phyloP scores from a whole-genome alignment of 495 filamentous ascomycete genomes.

The Clohesyomyces aquaticus region DNA sequence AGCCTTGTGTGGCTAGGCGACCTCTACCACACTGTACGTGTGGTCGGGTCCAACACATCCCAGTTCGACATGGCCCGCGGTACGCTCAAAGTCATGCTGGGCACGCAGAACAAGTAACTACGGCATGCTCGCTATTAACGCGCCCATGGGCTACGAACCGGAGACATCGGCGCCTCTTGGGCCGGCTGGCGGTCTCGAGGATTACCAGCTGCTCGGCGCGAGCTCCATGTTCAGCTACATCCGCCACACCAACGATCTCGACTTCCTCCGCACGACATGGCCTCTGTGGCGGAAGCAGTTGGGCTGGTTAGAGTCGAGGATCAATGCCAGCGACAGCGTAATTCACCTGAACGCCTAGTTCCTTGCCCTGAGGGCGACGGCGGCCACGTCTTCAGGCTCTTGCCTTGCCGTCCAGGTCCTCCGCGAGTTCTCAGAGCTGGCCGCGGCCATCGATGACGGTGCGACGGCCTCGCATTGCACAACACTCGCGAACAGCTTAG shows the following conservation, averaged over 20 bases:
- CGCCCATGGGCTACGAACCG: neutral
- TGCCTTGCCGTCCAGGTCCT: too few species aligned
- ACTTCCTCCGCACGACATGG: neutral
- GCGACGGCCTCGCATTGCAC: too few species aligned
- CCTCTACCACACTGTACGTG: slow-evolving; percentile 27
- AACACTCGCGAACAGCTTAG: neutral
- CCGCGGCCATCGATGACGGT: too few species aligned
- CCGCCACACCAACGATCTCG: neutral
- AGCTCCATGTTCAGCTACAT: neutral
- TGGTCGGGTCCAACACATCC: slow-evolving; percentile 14
- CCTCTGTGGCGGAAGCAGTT: neutral
- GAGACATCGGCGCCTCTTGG: too few species aligned
- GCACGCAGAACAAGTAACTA: neutral
- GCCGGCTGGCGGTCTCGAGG: too few species aligned
- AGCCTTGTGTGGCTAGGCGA: slow-evolving; percentile 36
- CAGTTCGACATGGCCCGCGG: slow-evolving; percentile 23
- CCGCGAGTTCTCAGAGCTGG: too few species aligned
- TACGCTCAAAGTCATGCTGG: slow-evolving; percentile 13
- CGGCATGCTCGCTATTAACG: neutral
- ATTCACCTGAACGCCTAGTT: neutral
- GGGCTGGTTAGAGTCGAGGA: neutral
- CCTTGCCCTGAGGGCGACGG: too few species aligned
- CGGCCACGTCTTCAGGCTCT: too few species aligned
- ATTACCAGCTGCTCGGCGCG: neutral
- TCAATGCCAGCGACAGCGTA: neutral